Percentiles rank a stretch among this genome's conserved stretches.
phyloP scores from a whole-genome alignment of 2,329 filamentous ascomycete genomes.

The Dothideomycetes sp. region DNA sequence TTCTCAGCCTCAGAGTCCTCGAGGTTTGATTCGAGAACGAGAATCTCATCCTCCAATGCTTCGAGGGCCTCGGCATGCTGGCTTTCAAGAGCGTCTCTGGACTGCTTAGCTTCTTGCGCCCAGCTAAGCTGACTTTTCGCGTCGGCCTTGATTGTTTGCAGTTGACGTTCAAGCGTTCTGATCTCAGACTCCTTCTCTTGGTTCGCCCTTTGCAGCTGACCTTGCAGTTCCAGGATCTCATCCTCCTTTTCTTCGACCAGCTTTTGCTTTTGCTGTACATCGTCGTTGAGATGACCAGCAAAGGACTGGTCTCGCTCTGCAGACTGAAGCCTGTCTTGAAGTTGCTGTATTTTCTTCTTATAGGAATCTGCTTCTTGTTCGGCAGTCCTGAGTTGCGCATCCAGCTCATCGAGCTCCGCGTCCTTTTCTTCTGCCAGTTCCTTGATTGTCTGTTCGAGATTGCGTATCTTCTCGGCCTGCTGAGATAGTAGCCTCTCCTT shows the following conservation, averaged over 20 bases:
- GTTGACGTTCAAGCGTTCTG: constrained; percentile 2
- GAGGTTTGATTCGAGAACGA: constrained; percentile 31
- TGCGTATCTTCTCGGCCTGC: constrained; percentile 22
- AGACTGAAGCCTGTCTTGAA: constrained; percentile 9
- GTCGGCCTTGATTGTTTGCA: not conserved
- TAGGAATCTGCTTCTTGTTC: constrained; percentile 20
- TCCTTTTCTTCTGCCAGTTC: constrained; percentile 25
- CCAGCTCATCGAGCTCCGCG: constrained; percentile 23
- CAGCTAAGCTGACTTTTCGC: not conserved
- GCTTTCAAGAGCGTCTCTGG: constrained; percentile 30
- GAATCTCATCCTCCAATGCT: constrained; percentile 46
- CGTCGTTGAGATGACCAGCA: constrained; percentile 9
- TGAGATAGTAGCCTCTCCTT: constrained; percentile 24
- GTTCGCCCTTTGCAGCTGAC: constrained; percentile 9
- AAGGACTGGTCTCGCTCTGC: constrained; percentile 9
- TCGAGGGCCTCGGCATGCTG: constrained; percentile 24
- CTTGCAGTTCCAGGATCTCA: constrained; percentile 9
- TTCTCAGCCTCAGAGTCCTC: constrained; percentile 38
- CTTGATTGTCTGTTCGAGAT: constrained; percentile 20
- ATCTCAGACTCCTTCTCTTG: constrained; percentile 9
- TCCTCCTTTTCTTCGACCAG: constrained; percentile 9
- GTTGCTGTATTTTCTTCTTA: constrained; percentile 14
- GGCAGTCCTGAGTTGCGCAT: constrained; percentile 20
- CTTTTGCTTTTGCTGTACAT: constrained; percentile 8
- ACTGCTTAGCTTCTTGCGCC: not conserved